Conservation (phyloP, 1,284 basidiomycete species). For the Melampsora americana region DNA sequence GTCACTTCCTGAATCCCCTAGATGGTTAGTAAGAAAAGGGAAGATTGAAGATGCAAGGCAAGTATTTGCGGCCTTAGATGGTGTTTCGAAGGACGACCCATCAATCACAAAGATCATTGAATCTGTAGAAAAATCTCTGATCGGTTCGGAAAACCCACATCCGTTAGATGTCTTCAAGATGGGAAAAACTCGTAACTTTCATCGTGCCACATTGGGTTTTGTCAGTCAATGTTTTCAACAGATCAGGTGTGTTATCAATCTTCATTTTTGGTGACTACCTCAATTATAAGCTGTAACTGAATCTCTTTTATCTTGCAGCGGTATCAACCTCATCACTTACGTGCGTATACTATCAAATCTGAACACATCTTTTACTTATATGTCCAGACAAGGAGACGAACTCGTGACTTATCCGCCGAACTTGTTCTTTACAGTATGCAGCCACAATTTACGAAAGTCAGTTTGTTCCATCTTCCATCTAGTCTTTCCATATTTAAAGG, state of each 20-base stretch:
- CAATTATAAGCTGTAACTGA: background rate
- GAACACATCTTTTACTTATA: background rate
- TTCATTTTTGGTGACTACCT: background rate
- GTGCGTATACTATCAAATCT: conserved; percentile 8
- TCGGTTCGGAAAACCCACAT: conserved; percentile 45
- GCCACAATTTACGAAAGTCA: conserved; percentile 51
- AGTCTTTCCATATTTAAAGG: too few species aligned
- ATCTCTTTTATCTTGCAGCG: conserved; percentile 51
- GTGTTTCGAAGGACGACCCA: conserved; percentile 60
- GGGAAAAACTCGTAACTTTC: conserved; percentile 65
- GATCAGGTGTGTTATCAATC: conserved; percentile 52
- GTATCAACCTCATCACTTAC: conserved; percentile 67
- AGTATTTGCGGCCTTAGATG: conserved; percentile 65
- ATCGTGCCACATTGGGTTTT: conserved; percentile 63
- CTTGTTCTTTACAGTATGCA: conserved; percentile 52
- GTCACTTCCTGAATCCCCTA: conserved; percentile 67
- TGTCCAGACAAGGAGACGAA: conserved; percentile 47
- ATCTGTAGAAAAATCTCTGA: conserved; percentile 51
- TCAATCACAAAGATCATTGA: conserved; percentile 59
- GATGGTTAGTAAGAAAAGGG: conserved; percentile 66
- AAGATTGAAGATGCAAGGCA: conserved; percentile 64
- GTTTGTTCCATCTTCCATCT: conserved; percentile 48
- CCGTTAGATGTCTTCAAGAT: conserved; percentile 61
- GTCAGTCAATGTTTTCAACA: conserved; percentile 70
- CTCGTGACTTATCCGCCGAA: conserved; percentile 27